Base-by-base conservation (phyloP, 192 early-diverging fungal genomes). In the Funneliformis mosseae region DNA sequence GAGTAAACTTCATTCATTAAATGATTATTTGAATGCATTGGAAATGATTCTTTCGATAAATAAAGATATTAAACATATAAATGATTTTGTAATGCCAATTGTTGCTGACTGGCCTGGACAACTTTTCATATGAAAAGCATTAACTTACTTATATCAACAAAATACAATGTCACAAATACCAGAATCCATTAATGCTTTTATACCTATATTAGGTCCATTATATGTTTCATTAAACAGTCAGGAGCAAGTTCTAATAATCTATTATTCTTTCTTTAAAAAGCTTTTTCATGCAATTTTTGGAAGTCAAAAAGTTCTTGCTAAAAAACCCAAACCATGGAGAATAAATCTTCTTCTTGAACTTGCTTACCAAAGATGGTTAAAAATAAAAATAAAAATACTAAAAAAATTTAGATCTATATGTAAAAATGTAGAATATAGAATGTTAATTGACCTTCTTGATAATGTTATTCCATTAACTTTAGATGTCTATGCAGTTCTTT, bases 101-200 rank as follows among this genome's bases (percentile, higher is more conserved):
- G 55, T 76, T 62, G 74, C 59, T 61, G 55, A 76, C 7, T 76
- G 55, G 38, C 38, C 55, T 61, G 27, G 74, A 14, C 55, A 76
- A 45, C 60, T 76, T 61, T 76, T 76, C 16, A 76, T 76, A 28
- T 0, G 72, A 43, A 74, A 74, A 74, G 72, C 72, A 74, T 74
- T 74, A 27, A 23, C 10, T 5, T 39, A 41, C 9, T 39, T 69
- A 9, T n/a, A 74, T 28, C 1, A 33, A 75, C 50, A 28, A 67
- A 12, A 33, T n/a, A 33, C 27, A 10, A 33, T 5, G 10, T 46
- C 8, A 46, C 6, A 46, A 46, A 42, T 59, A 38, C 16, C 62
- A 27, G 3, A 1, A 48, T 21, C 9, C 0, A 55, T 74, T 74
- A 59, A 74, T 48, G 46, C 46, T 12, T 74, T 74, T 7, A 55